A percentile compares a stretch with the other conserved stretches of the same genome.
These are phyloP conservation scores for Rubroboletus pulcherrimus DNA, from an alignment of 768 basidiomycete genomes.

Conservation along the genomic window DNA sequence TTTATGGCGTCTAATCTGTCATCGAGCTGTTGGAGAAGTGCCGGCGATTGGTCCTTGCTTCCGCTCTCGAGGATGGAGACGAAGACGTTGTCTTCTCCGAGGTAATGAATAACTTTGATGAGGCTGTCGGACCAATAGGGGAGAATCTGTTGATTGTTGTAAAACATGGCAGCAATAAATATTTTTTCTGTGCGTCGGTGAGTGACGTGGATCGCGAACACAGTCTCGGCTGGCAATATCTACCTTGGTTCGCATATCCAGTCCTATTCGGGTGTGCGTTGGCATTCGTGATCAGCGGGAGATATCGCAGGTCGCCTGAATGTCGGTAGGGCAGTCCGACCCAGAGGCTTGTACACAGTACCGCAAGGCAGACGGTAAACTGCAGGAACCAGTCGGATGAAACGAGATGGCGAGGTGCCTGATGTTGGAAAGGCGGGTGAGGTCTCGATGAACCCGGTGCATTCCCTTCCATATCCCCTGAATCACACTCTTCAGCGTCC, in stretches of 20 bases:
- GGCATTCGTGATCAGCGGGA: slow-evolving; percentile 11
- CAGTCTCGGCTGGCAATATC: not conserved
- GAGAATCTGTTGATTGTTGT: slow-evolving; percentile 36
- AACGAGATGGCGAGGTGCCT: not conserved
- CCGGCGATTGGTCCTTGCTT: slow-evolving; percentile 16
- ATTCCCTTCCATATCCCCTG: not conserved
- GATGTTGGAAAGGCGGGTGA: not conserved
- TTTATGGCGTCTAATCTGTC: slow-evolving; percentile 7
- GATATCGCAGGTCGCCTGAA: slow-evolving; percentile 11
- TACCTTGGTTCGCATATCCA: slow-evolving; percentile 16
- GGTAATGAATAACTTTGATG: slow-evolving; percentile 33
- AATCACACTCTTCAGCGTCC: not conserved
- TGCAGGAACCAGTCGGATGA: not conserved
- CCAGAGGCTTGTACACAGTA: slow-evolving; percentile 1
- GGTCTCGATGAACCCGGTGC: not conserved
- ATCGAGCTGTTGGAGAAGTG: slow-evolving; percentile 9
- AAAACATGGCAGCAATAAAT: slow-evolving; percentile 34
- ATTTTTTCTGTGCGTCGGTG: slow-evolving; percentile 8
- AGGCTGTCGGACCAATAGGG: slow-evolving; percentile 39
- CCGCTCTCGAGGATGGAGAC: slow-evolving; percentile 41
- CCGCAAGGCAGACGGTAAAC: slow-evolving; percentile 4
- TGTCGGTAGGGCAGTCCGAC: slow-evolving; percentile 1
- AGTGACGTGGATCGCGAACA: not conserved
- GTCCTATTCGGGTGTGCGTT: slow-evolving; percentile 10
- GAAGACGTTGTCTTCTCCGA: slow-evolving; percentile 42